Percentiles rank a stretch among this genome's conserved stretches.
phyloP scores from a whole-genome alignment of 192 early-diverging fungal genomes.

The Ambispora gerdemannii region DNA sequence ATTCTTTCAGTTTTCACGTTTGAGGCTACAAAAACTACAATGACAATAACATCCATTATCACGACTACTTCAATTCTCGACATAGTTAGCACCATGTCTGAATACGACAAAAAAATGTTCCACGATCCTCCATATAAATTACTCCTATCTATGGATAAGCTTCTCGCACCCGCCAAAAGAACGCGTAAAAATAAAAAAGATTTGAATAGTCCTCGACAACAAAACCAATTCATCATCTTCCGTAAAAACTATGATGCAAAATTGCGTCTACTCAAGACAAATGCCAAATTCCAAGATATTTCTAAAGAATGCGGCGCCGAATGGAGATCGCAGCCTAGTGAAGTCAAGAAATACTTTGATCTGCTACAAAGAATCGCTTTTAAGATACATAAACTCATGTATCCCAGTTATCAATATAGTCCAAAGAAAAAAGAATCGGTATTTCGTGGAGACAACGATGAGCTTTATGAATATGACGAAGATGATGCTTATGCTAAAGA shows the following conservation, averaged over 20 bases:
- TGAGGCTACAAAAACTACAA: no score
- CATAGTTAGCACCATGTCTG: background rate
- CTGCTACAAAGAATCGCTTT: background rate
- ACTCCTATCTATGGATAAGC: background rate
- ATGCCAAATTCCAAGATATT: background rate
- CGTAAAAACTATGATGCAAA: background rate
- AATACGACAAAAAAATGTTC: background rate
- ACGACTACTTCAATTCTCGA: no score
- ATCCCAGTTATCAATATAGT: background rate
- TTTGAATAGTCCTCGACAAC: background rate
- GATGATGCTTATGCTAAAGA: no score
- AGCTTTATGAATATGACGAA: no score
- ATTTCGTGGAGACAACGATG: no score
- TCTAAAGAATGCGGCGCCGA: background rate
- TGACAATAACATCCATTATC: no score
- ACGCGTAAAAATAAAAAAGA: background rate
- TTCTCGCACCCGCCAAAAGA: background rate
- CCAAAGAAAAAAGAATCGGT: constrained; percentile 1
- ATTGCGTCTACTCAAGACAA: background rate
- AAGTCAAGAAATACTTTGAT: background rate
- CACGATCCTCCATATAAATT: background rate
- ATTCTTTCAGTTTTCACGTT: no score
- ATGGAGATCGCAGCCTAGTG: background rate
- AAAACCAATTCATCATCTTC: background rate
- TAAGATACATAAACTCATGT: background rate